Evolutionary conservation across 768 basidiomycete genomes (phyloP), one percentile per base, ranked within the genome.

Genomic region (Lanmaoa pseudosensibilis): DNA sequence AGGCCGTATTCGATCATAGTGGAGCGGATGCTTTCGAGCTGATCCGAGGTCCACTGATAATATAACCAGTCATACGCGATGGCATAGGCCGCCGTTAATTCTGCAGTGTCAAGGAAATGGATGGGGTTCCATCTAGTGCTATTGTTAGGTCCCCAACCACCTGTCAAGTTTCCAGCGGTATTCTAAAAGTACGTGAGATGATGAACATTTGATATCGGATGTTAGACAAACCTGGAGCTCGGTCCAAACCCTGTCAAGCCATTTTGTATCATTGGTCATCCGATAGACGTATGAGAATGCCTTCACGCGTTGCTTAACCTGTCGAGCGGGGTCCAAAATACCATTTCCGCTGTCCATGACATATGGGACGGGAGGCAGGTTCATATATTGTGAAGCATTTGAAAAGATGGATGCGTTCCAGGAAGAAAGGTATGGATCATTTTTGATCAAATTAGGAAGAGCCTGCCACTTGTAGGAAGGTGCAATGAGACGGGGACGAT

Each of bases 11-110:
- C 75, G 72, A 94, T 80, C 76, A 98, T 83, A 15, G 85, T 86
- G 60, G 70, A 76, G 65, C 82, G 79, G 61, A 99, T 90, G 46
- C 77, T 75, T 23, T 69, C 73, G 68, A 86, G 87, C 73, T 95
- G 93, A 1, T 83, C 80, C 33, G 80, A 74, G 15, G 82, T 83
- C 91, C 89, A 96, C 51, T 81, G 76, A 52, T 94, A 88, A 71
- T 97, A 88, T 33, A 98, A 68, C 97, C 97, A 99, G 68, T 99
- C 97, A 65, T 98, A 99, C 2, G 88, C 96, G 59, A 94, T 89
- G 32, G 82, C 97, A 66, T 87, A 98, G 5, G 92, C 94, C 25
- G 88, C 85, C 18, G 85, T 85, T 61, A 97, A 80, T 72, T 98
- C 96, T n/a, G 87, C 95, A 19, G 83, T 77, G 70, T 96, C 96